A percentile compares a stretch with the other conserved stretches of the same genome.
Evolutionary conservation across 179 eudicot genomes (phyloP).

Genomic region (Amaranthus tricolor): DNA sequence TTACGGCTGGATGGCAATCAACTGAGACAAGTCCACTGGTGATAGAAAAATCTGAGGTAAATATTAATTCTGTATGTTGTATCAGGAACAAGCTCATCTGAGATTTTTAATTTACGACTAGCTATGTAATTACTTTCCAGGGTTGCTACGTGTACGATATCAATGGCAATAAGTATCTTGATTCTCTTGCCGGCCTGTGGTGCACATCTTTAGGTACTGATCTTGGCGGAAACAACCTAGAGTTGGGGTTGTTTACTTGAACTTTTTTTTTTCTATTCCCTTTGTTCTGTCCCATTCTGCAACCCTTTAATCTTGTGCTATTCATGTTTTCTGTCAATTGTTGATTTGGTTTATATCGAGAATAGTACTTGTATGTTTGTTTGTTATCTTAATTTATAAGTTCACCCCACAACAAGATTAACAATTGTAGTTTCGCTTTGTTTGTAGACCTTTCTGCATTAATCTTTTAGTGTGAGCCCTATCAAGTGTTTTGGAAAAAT

Average conservation of each 20-base stretch:
- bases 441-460: background rate
- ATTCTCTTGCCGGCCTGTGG: conserved; percentile 96
- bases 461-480: background rate
- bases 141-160: conserved; percentile 80
- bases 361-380: background rate
- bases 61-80: background rate
- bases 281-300: background rate
- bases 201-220: conserved; percentile 82
- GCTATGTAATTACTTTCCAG: conserved; percentile 36
- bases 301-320: background rate
- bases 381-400: background rate
- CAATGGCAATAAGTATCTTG: conserved; percentile 82
- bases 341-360: background rate
- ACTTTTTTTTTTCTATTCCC: background rate
- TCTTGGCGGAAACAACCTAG: conserved; percentile 6
- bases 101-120: background rate
- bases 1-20: conserved; percentile 93
- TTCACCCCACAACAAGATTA: background rate
- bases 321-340: background rate
- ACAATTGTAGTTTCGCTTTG: background rate
- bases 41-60: conserved; percentile 84
- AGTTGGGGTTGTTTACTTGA: conserved; percentile 3
- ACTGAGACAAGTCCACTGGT: conserved; percentile 71
- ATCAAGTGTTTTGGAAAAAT: background rate
- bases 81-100: background rate